Evolutionary conservation across 1,284 basidiomycete species (phyloP).

Genomic region (Fomitopsis palustris): DNA sequence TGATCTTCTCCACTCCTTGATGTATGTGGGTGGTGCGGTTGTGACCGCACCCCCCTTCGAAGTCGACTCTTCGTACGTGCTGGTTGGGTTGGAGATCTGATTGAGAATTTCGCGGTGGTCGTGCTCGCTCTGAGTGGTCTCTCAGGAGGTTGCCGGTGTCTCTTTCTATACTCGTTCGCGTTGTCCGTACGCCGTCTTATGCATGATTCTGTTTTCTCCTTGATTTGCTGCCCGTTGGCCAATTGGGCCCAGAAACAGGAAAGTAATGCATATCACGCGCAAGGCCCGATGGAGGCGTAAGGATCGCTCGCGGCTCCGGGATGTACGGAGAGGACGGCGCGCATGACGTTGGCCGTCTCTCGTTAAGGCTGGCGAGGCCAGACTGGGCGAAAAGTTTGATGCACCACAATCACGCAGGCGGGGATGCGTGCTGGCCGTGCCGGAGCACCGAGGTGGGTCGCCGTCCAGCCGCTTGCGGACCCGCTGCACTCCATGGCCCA

Average conservation of each 20-base stretch:
- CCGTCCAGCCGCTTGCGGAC: neutral
- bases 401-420: neutral
- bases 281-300: too few species aligned
- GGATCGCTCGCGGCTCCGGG: too few species aligned
- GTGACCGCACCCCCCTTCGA: conserved; percentile 74
- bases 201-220: too few species aligned
- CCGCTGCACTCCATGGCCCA: neutral
- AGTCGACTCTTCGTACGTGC: conserved; percentile 65
- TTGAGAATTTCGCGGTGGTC: neutral
- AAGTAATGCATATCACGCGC: too few species aligned
- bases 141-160: neutral
- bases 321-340: neutral
- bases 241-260: too few species aligned
- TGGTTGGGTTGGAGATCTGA: conserved; percentile 76
- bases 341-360: neutral
- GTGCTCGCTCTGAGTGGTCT: neutral
- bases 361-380: neutral
- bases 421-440: too few species aligned
- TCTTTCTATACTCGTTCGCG: neutral
- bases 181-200: neutral
- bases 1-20: conserved; percentile 70
- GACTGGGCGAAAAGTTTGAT: neutral
- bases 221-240: too few species aligned
- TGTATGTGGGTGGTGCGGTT: conserved; percentile 79
- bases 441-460: neutral